Conservation (phyloP, 1,284 basidiomycete species). For the Stygiomarasmius scandens region DNA sequence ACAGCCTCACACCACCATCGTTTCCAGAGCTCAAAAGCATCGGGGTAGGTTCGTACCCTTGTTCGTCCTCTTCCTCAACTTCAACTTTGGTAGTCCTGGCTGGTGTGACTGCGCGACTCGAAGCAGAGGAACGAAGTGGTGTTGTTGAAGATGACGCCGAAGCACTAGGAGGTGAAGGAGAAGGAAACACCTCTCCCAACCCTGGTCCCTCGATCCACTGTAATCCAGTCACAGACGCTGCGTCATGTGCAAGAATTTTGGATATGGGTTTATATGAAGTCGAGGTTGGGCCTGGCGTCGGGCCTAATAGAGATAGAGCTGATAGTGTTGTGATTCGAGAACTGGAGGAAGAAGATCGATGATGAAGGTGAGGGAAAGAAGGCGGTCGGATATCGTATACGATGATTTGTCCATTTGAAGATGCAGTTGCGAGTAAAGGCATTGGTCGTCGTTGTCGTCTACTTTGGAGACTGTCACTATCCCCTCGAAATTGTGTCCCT, state of each 20-base stretch:
- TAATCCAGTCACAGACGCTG: conserved; percentile 80
- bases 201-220: conserved; percentile 77
- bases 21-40: conserved; percentile 87
- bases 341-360: no score
- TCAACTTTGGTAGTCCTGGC: background rate
- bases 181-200: background rate
- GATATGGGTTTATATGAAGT: conserved; percentile 23
- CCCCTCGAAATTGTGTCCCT: no score
- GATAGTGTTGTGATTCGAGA: no score
- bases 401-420: conserved; percentile 93
- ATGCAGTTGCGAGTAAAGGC: conserved; percentile 81
- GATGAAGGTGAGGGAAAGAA: conserved; percentile 23
- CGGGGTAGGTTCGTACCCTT: conserved; percentile 40
- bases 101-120: no score
- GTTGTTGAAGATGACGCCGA: no score
- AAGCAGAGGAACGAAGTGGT: no score
- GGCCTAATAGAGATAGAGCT: no score
- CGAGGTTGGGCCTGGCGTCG: conserved; percentile 14
- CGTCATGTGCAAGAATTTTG: conserved; percentile 81
- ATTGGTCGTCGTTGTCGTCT: no score
- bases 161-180: background rate
- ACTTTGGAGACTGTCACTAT: no score
- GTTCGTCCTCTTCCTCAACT: background rate
- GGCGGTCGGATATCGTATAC: conserved; percentile 47
- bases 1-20: conserved; percentile 90